Evolutionary conservation across 192 early-diverging fungal genomes (phyloP), one percentile per base, ranked within the genome.

Genomic region (Coemansia sp.): DNA sequence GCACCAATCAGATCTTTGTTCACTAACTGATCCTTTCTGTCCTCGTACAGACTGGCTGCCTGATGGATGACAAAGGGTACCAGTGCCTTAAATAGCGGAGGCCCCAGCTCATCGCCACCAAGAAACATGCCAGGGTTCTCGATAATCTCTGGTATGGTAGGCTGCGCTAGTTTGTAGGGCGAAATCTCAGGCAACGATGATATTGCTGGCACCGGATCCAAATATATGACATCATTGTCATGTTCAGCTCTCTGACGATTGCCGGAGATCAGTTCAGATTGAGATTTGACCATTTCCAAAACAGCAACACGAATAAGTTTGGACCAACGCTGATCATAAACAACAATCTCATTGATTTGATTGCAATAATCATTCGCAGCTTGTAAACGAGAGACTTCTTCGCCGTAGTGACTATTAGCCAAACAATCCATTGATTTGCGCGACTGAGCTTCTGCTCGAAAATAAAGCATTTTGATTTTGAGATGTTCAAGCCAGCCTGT

Each of bases 11-110:
- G 85, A 39, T 86, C 85, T 31, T 88, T 86, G 55, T 86, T 87
- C 6, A 95, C 85, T 23, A 92, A 70, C 29, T 87, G 80, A 54
- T 95, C 92, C 66, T 92, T 91, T 36, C 92, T 85, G 67, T 91
- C 88, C n/a, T 85, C 86, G 72, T 95, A 97, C 7, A 94, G 84
- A 59, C 90, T 92, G 10, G 88, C 91, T 2, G 92, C 92, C 74
- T 94, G 92, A 76, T 97, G 94, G 25, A 95, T 91, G 4, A 90
- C 92, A 82, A 95, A 93, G 8, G 95, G 95, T 8, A 97, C 92
- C 32, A 97, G 82, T 10, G 86, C 87, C 39, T 87, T 84, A 58
- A 97, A 95, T 55, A 95, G 68, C n/a, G 94, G 93, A 32, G 72
- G 66, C 25, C 85, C 73, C 67, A 94, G 86, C 19, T 92, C 89